These are phyloP conservation scores for Acer yangbiense DNA, from an alignment of 345 rosid genomes.

Conservation along the genomic window DNA sequence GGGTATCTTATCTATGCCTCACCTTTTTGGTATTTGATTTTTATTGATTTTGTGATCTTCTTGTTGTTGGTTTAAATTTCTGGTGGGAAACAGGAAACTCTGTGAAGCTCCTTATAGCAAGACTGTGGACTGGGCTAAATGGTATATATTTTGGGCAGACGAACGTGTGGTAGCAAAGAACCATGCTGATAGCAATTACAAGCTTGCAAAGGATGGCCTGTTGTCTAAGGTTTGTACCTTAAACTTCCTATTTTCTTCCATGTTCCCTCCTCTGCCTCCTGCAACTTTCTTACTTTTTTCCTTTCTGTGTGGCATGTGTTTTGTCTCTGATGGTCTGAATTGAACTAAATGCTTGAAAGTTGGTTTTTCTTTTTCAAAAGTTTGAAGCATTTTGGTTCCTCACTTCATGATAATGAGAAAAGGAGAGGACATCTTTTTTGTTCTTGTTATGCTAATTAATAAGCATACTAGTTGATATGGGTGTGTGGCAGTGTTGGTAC, in stretches of 20 bases:
- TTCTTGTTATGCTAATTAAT: not conserved
- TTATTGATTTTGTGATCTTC: slow-evolving; percentile 24
- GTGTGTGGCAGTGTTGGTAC: not conserved
- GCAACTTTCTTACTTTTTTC: not conserved
- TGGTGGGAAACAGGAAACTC: slow-evolving; percentile 64
- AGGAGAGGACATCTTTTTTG: not conserved
- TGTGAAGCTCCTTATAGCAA: slow-evolving; percentile 78
- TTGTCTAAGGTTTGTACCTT: slow-evolving; percentile 62
- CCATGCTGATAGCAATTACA: slow-evolving; percentile 87
- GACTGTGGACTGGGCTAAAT: slow-evolving; percentile 88
- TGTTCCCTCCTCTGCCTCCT: not conserved
- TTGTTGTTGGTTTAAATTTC: slow-evolving; percentile 21
- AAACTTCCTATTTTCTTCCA: not conserved
- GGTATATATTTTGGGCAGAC: slow-evolving; percentile 87
- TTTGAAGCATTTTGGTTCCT: slow-evolving; percentile 13
- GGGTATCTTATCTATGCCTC: slow-evolving; percentile 54
- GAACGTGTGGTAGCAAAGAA: slow-evolving; percentile 81
- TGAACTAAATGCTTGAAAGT: not conserved
- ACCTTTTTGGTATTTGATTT: slow-evolving; percentile 16
- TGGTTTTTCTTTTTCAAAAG: not conserved
- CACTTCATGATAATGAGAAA: slow-evolving; percentile 9
- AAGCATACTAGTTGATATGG: not conserved
- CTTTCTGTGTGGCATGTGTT: not conserved
- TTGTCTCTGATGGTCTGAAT: not conserved
- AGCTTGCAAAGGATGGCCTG: slow-evolving; percentile 74